phyloP scores from a whole-genome alignment of 176 grass and related monocot species.

The Luzula sylvatica region DNA sequence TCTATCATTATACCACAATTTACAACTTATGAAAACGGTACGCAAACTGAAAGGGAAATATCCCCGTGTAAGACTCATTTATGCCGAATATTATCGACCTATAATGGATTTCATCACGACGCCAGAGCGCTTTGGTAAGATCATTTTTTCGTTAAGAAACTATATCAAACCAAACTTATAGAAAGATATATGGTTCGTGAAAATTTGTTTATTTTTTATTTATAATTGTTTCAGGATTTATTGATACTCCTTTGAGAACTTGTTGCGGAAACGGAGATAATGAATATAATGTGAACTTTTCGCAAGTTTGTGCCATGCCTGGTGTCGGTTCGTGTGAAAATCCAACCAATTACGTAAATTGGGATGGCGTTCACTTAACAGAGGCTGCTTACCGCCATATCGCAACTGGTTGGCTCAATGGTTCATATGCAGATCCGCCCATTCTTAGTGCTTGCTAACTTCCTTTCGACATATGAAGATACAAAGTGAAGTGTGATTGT shows the following conservation, averaged over 20 bases:
- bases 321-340: background rate
- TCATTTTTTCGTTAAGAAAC: too few species aligned
- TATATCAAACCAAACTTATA: too few species aligned
- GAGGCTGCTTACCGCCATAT: slow-evolving; percentile 6
- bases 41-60: slow-evolving; percentile 15
- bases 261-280: background rate
- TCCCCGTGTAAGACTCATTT: slow-evolving; percentile 17
- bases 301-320: background rate
- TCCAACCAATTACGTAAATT: background rate
- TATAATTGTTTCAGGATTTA: slow-evolving; percentile 32
- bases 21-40: slow-evolving; percentile 12
- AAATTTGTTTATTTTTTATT: too few species aligned
- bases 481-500: too few species aligned
- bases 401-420: slow-evolving; percentile 6
- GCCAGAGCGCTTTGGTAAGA: slow-evolving; percentile 32
- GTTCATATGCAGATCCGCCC: slow-evolving; percentile 7
- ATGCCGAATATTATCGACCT: slow-evolving; percentile 28
- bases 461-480: too few species aligned
- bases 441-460: background rate
- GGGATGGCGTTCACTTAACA: slow-evolving; percentile 16
- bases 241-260: slow-evolving; percentile 9
- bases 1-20: slow-evolving; percentile 36
- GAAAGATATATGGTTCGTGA: too few species aligned
- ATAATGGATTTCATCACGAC: slow-evolving; percentile 33
- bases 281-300: background rate